A percentile compares a stretch with the other conserved stretches of the same genome.
phyloP scores from a whole-genome alignment of 2,329 filamentous ascomycete species.

The Zelopaecilomyces penicillatus region DNA sequence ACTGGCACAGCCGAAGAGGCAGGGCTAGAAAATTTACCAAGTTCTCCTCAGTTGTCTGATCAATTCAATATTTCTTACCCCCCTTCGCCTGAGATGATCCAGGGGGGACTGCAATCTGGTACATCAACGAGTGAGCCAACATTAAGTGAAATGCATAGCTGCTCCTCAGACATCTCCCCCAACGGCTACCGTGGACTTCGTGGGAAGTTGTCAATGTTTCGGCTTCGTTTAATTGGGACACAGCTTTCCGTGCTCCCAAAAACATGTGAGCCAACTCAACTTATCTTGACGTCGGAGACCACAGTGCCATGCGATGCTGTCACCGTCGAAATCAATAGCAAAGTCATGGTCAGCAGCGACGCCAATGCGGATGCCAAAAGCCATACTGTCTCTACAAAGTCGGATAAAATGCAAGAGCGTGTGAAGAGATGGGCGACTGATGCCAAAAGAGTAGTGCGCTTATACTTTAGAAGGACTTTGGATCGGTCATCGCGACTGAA shows the following conservation, averaged over 20 bases:
- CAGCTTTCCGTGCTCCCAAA: constrained; percentile 10
- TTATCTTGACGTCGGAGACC: too few species aligned
- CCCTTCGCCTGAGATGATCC: constrained; percentile 11
- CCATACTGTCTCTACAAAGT: constrained; percentile 8
- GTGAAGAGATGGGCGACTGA: constrained; percentile 27
- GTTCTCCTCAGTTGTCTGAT: constrained; percentile 19
- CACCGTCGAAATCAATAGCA: not conserved
- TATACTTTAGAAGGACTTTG: constrained; percentile 23
- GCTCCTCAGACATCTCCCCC: constrained; percentile 2
- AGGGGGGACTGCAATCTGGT: constrained; percentile 8
- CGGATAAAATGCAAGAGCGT: constrained; percentile 16
- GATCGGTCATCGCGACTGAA: constrained; percentile 20
- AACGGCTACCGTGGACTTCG: constrained; percentile 12
- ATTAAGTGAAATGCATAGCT: constrained; percentile 9
- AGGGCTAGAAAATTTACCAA: too few species aligned
- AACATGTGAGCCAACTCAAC: constrained; percentile 4
- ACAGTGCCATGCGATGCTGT: too few species aligned
- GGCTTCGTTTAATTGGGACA: constrained; percentile 15
- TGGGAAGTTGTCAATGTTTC: constrained; percentile 23
- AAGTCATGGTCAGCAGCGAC: not conserved
- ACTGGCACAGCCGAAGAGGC: too few species aligned
- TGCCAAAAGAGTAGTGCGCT: constrained; percentile 24
- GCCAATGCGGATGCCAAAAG: not conserved
- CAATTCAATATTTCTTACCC: constrained; percentile 28
- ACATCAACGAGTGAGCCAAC: constrained; percentile 7